Evolutionary conservation across 2,329 filamentous ascomycete genomes (phyloP).

Genomic region (Canariomyces notabilis): DNA sequence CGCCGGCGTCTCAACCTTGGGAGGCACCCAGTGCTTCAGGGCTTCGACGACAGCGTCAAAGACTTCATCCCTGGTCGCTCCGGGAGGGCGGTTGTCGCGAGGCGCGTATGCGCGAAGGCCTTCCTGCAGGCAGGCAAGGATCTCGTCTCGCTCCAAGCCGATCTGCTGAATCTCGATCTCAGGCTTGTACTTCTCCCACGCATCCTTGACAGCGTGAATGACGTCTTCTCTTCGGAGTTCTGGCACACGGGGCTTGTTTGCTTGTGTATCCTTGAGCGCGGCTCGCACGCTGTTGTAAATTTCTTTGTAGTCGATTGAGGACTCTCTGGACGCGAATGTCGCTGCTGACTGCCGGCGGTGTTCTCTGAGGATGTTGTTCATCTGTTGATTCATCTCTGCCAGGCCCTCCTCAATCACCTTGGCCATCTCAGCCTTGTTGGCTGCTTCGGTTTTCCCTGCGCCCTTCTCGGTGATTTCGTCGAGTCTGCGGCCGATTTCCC

Average conservation of each 20-base stretch:
- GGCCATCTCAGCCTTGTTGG: conserved; percentile 65
- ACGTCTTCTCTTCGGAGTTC: conserved; percentile 75
- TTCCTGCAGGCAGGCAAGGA: conserved; percentile 79
- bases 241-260: conserved; percentile 40
- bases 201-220: conserved; percentile 78
- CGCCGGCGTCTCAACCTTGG: conserved; percentile 63
- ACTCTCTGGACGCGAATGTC: conserved; percentile 56
- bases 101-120: conserved; percentile 72
- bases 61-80: conserved; percentile 76
- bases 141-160: conserved; percentile 84
- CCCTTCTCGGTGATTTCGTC: conserved; percentile 56
- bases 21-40: conserved; percentile 73
- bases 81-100: conserved; percentile 46
- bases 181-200: conserved; percentile 91
- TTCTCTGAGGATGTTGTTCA: conserved; percentile 74
- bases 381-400: conserved; percentile 75
- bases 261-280: conserved; percentile 61
- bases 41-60: conserved; percentile 81
- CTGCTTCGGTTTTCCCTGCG: conserved; percentile 42
- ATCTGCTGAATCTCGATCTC: conserved; percentile 88
- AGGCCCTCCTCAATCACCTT: conserved; percentile 76
- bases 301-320: conserved; percentile 69
- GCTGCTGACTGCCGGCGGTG: conserved; percentile 64
- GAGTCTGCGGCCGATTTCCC: conserved; percentile 82
- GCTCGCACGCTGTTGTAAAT: conserved; percentile 80